Conservation (phyloP, 2,329 filamentous ascomycete species). For the Venturia asperata region DNA sequence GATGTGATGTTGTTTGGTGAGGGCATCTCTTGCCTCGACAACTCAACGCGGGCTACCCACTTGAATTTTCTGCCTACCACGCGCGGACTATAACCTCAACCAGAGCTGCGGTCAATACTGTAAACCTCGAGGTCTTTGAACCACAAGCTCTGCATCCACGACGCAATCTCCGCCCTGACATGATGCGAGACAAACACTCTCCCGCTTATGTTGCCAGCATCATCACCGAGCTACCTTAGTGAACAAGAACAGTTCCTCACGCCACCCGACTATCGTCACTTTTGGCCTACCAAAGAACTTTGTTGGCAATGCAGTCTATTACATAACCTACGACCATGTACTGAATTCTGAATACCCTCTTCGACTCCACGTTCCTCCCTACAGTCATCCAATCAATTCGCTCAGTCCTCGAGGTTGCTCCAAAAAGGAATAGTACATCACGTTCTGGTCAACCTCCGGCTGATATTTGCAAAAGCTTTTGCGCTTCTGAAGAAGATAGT, state of each 20-base stretch:
- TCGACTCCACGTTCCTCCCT: background rate
- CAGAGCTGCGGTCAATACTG: background rate
- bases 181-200: background rate
- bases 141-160: background rate
- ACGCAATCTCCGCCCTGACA: background rate
- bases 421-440: background rate
- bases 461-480: background rate
- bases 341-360: background rate
- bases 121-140: background rate
- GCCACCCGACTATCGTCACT: background rate
- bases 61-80: background rate
- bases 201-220: background rate
- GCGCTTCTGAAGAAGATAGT: background rate
- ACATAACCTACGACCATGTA: background rate
- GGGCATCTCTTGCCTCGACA: background rate
- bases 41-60: background rate
- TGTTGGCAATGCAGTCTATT: background rate
- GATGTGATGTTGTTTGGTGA: background rate
- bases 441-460: background rate
- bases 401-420: background rate
- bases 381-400: background rate
- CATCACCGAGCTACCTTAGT: background rate
- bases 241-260: background rate
- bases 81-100: background rate
- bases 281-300: background rate